Evolutionary conservation across 2,329 filamentous ascomycete genomes (phyloP), one percentile per base, ranked within the genome.

Genomic region (Microcyclospora pomicola): DNA sequence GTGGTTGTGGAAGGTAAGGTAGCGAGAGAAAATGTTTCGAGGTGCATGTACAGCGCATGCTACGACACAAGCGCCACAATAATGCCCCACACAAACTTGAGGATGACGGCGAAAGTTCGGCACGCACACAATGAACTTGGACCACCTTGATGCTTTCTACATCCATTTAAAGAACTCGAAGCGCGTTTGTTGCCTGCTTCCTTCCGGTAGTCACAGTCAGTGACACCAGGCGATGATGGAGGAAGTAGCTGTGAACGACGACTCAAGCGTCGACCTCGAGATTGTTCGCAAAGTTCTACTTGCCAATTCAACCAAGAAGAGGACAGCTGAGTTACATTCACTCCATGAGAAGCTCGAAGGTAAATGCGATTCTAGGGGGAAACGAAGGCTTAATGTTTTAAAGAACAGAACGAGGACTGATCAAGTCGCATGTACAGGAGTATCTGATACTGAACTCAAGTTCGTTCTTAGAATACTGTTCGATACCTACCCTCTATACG

Each of bases 401-500:
- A 7, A 24, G 4, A 5, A 10, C 5, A 33, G 10, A 16, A 29
- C 13, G 9, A 34, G 11, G 10, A 15, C 31, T n/a, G 19, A 15
- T n/a, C 12, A n/a, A 13, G 24, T 14, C 31, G 34, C 14, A 37
- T 27, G 19, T 7, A 13, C 30, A 44, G 42, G 35, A 42, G 27
- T 40, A 36, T 37, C 39, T 16, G n/a, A 28, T 19, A 36, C 50
- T 28, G 49, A 55, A 31, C 24, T 52, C 34, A 41, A 51, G 35
- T 41, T 47, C 24, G 41, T 58, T 35, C 65, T 93, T 45, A 71
- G 75, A 43, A 66, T 86, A 27, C 73, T 98, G 27, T 88, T 96
- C 64, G 76, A 77, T 57, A 95, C 87, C 36, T 86, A 95, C 56
- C 75, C 83, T 43, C 76, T 82, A 50, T 98, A 96, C 61, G 66